Conservation (phyloP, 257 asterid species). For the Penstemon barbatus region DNA sequence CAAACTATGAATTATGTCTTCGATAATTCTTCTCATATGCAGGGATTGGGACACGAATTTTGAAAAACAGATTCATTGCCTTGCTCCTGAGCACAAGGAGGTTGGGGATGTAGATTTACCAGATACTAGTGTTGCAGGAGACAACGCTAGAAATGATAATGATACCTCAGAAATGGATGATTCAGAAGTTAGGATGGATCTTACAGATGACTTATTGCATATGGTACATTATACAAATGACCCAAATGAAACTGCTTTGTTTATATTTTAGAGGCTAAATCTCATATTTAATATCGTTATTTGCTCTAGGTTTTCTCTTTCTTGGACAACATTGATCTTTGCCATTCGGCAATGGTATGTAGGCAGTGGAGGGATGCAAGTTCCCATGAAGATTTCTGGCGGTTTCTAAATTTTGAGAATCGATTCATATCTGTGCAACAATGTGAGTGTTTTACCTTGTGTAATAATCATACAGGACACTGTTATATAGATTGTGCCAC, state of each 20-base stretch:
- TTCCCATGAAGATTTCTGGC: constrained; percentile 99
- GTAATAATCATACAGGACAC: constrained; percentile 4
- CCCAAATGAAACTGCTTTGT: no score
- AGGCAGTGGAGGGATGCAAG: constrained; percentile 96
- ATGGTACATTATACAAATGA: constrained; percentile 49
- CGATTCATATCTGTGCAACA: constrained; percentile 61
- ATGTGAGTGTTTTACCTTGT: constrained; percentile 55
- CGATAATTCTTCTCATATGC: constrained; percentile 24
- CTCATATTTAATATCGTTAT: constrained; percentile 13
- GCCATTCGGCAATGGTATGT: constrained; percentile 94
- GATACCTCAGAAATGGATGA: constrained; percentile 45
- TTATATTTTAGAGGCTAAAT: background rate
- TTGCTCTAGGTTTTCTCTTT: constrained; percentile 78
- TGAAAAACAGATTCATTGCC: constrained; percentile 42
- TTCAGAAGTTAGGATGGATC: constrained; percentile 85
- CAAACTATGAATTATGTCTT: no score
- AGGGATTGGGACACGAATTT: constrained; percentile 71
- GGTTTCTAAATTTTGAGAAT: constrained; percentile 81
- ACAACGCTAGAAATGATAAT: constrained; percentile 35
- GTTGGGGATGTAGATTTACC: constrained; percentile 36
- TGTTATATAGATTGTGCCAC: background rate
- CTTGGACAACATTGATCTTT: constrained; percentile 84
- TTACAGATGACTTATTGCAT: constrained; percentile 92
- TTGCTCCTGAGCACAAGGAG: constrained; percentile 33
- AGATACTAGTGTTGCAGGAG: constrained; percentile 33